Evolutionary conservation across 139 green algal genomes (phyloP), one percentile per base, ranked within the genome.

Genomic region (Tetradesmus obliquus): DNA sequence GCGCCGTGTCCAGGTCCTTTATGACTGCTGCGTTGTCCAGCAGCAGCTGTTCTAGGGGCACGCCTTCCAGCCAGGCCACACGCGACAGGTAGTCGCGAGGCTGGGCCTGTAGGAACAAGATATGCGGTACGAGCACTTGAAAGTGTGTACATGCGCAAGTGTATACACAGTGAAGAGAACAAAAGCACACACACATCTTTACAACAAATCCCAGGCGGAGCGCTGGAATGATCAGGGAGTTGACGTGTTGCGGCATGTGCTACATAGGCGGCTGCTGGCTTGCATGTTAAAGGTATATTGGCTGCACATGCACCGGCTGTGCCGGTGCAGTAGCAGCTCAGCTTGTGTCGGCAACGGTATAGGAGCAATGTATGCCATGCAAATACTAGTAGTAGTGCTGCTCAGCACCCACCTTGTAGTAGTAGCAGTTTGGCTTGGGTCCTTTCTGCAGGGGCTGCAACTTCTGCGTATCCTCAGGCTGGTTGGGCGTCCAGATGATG

Each of bases 11-110:
- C 24, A 88, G 58, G 15, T 88, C 84, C 24, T 57, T 79, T 2
- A 88, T 58, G 51, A 10, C 45, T 17, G 13, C 57, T 12, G 60
- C 57, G 58, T 88, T 88, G 84, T 79, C 84, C 55, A 88, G 57
- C 84, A 88, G 80, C 58, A 88, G 80, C 17, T 69, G 3, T 5
- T 58, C 54, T 45, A 79, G 24, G 3, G 80, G 80, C 9, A 88
- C 17, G 57, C 58, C 84, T 0, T 58, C 84, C n/a, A 45, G 57
- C 58, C 24, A 80, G 3, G 84, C n/a, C 4, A 88, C 58, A 5
- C 22, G 20, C 10, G 57, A 80, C 32, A 88, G 13, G 60, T 80
- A 58, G 58, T 88, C 84, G 22, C 54, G 5, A 22, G 82, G 17
- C 60, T 19, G 20, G 1, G 82, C 82, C 82, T 87, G 82, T 17